These are phyloP conservation scores for Nakazawaea ambrosiae DNA, from an alignment of 805 yeast genomes.

Conservation along the genomic window DNA sequence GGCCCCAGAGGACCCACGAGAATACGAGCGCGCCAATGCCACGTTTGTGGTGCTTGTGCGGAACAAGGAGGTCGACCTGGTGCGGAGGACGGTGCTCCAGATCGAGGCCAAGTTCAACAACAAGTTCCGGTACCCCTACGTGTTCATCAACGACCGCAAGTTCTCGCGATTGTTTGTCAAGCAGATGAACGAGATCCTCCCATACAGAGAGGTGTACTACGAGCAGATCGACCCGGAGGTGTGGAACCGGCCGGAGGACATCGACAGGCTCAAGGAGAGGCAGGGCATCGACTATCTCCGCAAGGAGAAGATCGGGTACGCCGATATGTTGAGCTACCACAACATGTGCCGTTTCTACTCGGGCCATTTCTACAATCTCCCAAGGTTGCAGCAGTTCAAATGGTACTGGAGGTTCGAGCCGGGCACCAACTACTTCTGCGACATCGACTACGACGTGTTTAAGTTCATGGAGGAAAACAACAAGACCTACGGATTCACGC, in stretches of 20 bases:
- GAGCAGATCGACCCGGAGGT: slow-evolving; percentile 36
- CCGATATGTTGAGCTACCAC: slow-evolving; percentile 58
- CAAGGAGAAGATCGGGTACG: slow-evolving; percentile 48
- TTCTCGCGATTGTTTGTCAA: slow-evolving; percentile 71
- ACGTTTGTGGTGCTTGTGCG: slow-evolving; percentile 60
- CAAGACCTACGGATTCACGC: slow-evolving; percentile 69
- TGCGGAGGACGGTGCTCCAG: slow-evolving; percentile 40
- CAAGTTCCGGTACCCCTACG: slow-evolving; percentile 85
- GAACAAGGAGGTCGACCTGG: slow-evolving; percentile 41
- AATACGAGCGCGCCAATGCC: slow-evolving; percentile 44
- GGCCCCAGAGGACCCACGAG: slow-evolving; percentile 13
- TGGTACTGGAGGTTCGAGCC: slow-evolving; percentile 87
- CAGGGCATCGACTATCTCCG: slow-evolving; percentile 29
- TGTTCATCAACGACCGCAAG: slow-evolving; percentile 78
- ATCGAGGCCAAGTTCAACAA: slow-evolving; percentile 62
- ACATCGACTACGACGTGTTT: slow-evolving; percentile 71
- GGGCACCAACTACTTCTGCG: slow-evolving; percentile 56
- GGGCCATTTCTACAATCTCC: slow-evolving; percentile 55
- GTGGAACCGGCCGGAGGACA: slow-evolving; percentile 42
- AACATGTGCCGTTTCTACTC: slow-evolving; percentile 83
- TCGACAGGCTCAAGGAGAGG: slow-evolving; percentile 29
- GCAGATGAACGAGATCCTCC: slow-evolving; percentile 32
- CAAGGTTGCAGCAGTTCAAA: slow-evolving; percentile 49
- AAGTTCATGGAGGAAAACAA: slow-evolving; percentile 60
- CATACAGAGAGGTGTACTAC: slow-evolving; percentile 13